Evolutionary conservation across 164 flowering plant species (phyloP), one percentile per base, ranked within the genome.

Genomic region (Malania oleifera): DNA sequence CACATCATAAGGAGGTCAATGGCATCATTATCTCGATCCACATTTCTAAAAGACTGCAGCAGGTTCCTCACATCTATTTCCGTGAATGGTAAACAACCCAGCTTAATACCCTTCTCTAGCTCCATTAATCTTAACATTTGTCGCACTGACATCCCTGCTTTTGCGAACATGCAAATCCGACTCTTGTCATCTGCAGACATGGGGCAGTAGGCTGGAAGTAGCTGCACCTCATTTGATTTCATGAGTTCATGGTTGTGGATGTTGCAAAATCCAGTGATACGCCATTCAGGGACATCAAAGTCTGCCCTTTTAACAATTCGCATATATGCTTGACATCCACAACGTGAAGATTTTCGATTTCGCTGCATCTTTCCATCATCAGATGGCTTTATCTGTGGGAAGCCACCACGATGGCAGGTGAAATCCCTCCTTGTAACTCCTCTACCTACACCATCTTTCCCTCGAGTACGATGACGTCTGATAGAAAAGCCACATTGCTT

Each of bases 401-500:
- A 80, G 9, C 96, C 96, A 61, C 87, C 89, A 62, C 91, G 83
- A 58, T 89, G 92, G 68, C 96, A 89, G 41, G 89, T 80, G 44
- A 89, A 89, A 78, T 89, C 90, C 70, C 96, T 75, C 60, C 96
- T 75, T 27, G 92, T 86, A 52, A 86, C 68, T 57, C 92, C 96
- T 67, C 84, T 67, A 38, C 91, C 92, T 19, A 86, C 84, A 18
- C 96, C 91, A 73, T 86, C 89, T 68, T 84, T 86, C 40, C 91
- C 96, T 43, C 92, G 73, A 23, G 96, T 86, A n/a, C 89, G 83
- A 57, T 84, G 91, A 12, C 89, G 85, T 62, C 91, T 78, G 52
- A 86, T 89, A 50, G 96, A 86, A 68, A 84, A 89, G 20, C 96
- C 92, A 71, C 84, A 82, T 66, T 86, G 92, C 72, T 82, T 89